Evolutionary conservation across 371 early-diverging fungal genomes (phyloP), one percentile per base, ranked within the genome.

Genomic region (Aphelidium insulamus): DNA sequence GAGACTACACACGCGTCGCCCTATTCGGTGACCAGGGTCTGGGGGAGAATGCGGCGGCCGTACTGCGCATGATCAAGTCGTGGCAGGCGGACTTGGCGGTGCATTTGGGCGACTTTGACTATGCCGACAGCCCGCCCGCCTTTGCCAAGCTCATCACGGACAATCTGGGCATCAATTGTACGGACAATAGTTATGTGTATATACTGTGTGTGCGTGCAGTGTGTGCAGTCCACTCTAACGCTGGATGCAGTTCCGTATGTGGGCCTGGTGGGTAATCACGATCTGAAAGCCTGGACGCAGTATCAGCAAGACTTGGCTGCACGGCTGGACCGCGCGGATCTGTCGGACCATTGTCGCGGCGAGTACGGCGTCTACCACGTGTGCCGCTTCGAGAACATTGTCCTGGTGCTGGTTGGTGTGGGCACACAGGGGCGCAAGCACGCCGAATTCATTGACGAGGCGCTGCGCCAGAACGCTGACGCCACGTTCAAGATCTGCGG

Each of bases 251-350:
- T 50, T 31, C 52, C 52, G 8, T 36, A 48, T 10, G 20, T 55
- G 25, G 36, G 32, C 5, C 40, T 33, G 3, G 37, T 49, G 21
- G 57, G 57, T 8, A 56, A 56, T 30, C 57, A 56, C 35, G 57
- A 56, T 32, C 22, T 53, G 10, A 26, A 30, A 10, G 23, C 38
- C n/a, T 56, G 54, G 54, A 38, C 32, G 35, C 25, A 9, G 0
- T 0, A 2, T 12, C 20, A 9, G 0, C 11, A 2, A 5, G n/a
- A n/a, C 5, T 6, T 12, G 5, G 33, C 12, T 5, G 54, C n/a
- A n/a, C n/a, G n/a, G n/a, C n/a, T 50, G 20, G 49, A 54, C 31
- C 35, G 41, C 4, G 48, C 37, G 18, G 21, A 39, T 15, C 32
- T 50, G 3, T n/a, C 30, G 23, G 35, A 35, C 24, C 27, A 15